These are phyloP conservation scores for Aureobasidium sp. DNA, from an alignment of 2,329 filamentous ascomycete genomes.

Conservation along the genomic window DNA sequence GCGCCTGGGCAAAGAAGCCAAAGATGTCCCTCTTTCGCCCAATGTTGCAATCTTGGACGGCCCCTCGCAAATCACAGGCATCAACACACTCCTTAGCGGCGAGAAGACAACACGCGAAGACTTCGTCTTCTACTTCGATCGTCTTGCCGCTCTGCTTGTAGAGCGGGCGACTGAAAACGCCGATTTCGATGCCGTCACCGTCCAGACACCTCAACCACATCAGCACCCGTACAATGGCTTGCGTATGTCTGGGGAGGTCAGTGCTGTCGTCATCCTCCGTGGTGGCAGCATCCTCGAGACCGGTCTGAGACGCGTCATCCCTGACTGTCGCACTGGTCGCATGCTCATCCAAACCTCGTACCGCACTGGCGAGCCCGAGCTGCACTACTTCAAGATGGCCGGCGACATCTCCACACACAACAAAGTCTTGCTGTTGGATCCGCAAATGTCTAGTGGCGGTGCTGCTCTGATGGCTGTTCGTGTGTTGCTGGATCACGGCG, in stretches of 20 bases:
- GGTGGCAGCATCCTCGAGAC: conserved; percentile 84
- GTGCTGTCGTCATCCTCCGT: conserved; percentile 79
- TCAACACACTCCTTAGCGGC: conserved; percentile 85
- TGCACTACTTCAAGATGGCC: conserved; percentile 81
- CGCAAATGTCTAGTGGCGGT: conserved; percentile 90
- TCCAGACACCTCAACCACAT: conserved; percentile 63
- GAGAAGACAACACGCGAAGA: conserved; percentile 73
- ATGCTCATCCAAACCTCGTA: conserved; percentile 79
- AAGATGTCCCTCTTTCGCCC: conserved; percentile 62
- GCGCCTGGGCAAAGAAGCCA: conserved; percentile 62
- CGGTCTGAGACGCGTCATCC: conserved; percentile 79
- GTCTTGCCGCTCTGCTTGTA: conserved; percentile 73
- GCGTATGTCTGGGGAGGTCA: conserved; percentile 59
- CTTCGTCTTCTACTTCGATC: conserved; percentile 96
- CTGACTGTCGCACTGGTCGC: conserved; percentile 82
- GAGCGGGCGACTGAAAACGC: conserved; percentile 69
- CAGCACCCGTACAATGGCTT: conserved; percentile 64
- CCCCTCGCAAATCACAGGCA: conserved; percentile 72
- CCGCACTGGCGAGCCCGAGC: conserved; percentile 77
- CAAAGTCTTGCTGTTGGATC: conserved; percentile 77
- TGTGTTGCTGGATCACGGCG: conserved; percentile 90
- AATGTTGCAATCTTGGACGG: conserved; percentile 67
- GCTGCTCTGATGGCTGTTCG: conserved; percentile 86
- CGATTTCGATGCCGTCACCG: conserved; percentile 50
- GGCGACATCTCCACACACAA: conserved; percentile 64